Percentiles rank a stretch among this genome's conserved stretches.
Conservation (phyloP, 179 eudicot species). For the Carnegiea gigantea region DNA sequence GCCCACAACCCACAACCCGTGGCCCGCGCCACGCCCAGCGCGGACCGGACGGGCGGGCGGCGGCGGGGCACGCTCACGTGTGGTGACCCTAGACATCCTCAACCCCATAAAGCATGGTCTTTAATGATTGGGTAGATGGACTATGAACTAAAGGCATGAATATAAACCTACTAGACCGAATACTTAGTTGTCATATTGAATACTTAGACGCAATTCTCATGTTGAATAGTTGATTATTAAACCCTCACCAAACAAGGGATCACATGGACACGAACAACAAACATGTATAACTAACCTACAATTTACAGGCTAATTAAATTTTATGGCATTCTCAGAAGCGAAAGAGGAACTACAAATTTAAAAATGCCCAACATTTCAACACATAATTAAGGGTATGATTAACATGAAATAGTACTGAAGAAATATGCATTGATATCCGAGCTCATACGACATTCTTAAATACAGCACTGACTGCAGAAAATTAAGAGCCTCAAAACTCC, state of each 20-base stretch:
- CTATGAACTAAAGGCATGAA: background rate
- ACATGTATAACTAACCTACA: background rate
- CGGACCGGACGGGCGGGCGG: too few relatives aligned
- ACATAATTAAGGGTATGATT: background rate
- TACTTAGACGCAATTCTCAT: background rate
- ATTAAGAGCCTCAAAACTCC: constrained; percentile 15
- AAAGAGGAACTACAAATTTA: background rate
- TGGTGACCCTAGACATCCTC: too few relatives aligned
- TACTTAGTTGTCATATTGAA: too few relatives aligned
- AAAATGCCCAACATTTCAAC: background rate
- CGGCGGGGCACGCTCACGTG: too few relatives aligned
- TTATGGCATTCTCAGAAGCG: background rate
- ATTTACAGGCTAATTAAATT: background rate
- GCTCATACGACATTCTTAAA: constrained; percentile 18
- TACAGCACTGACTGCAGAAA: constrained; percentile 16
- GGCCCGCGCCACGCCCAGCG: too few relatives aligned
- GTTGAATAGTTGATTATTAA: background rate
- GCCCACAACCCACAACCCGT: too few relatives aligned
- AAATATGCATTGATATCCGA: constrained; percentile 18
- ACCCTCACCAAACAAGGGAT: background rate
- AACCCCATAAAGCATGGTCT: too few relatives aligned
- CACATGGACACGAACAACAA: background rate
- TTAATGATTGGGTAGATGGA: background rate
- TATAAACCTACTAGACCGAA: background rate
- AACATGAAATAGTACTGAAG: background rate